A percentile compares a stretch with the other conserved stretches of the same genome.
Evolutionary conservation across 176 grass and related monocot species (phyloP).

Genomic region (Zea luxurians): DNA sequence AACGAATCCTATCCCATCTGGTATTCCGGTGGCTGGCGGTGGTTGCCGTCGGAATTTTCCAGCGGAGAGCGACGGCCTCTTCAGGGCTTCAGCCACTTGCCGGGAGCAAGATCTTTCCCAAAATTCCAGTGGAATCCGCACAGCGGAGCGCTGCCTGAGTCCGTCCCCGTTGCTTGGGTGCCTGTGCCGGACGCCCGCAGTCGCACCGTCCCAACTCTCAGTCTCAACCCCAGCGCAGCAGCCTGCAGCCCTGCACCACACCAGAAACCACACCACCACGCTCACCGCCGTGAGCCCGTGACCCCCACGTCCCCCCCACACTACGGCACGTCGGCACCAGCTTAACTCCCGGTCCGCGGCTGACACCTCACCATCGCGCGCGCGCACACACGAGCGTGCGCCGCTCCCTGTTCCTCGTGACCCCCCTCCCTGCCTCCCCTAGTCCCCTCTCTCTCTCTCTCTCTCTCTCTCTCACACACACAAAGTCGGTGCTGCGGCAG

Average conservation of each 20-base stretch:
- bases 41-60: conserved; percentile 17
- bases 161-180: conserved; percentile 1
- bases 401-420: background rate
- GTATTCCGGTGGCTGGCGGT: background rate
- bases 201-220: no score
- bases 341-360: conserved; percentile 2
- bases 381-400: background rate
- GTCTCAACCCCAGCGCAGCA: background rate
- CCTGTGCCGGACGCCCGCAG: background rate
- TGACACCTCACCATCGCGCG: conserved; percentile 26
- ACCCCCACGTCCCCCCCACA: background rate
- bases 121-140: background rate
- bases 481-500: background rate
- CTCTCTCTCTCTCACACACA: background rate
- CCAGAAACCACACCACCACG: background rate
- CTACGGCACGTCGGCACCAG: background rate
- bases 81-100: background rate
- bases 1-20: background rate
- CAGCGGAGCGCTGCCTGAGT: background rate
- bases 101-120: background rate
- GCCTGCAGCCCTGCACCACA: background rate
- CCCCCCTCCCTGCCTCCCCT: background rate
- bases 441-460: background rate
- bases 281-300: conserved; percentile 9
- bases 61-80: conserved; percentile 3